phyloP scores from a whole-genome alignment of 768 basidiomycete species.

The Suillus spraguei region DNA sequence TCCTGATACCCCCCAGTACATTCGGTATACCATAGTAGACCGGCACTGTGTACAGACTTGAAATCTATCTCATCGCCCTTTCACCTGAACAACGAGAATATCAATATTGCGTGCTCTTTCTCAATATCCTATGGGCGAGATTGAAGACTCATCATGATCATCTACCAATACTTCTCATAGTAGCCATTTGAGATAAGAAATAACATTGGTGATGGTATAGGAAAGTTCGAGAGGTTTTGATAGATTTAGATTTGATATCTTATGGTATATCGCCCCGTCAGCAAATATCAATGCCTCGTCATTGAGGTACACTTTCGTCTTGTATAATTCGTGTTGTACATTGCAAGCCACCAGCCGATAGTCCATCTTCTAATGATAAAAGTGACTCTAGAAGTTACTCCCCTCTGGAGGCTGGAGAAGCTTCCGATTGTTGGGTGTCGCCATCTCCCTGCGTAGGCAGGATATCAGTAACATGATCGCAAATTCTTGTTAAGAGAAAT shows the following conservation, averaged over 20 bases:
- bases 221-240: background rate
- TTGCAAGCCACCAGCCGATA: conserved; percentile 4
- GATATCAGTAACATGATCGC: conserved; percentile 11
- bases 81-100: background rate
- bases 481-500: conserved; percentile 1
- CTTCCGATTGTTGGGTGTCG: conserved; percentile 86
- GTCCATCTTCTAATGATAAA: background rate
- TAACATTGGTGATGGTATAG: background rate
- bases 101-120: background rate
- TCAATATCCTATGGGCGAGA: background rate
- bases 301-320: conserved; percentile 6
- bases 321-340: conserved; percentile 7
- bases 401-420: conserved; percentile 95
- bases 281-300: conserved; percentile 1
- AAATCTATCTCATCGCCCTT: background rate
- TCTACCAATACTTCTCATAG: background rate
- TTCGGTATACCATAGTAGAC: background rate
- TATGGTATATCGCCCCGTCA: background rate
- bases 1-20: background rate
- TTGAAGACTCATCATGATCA: conserved; percentile 16
- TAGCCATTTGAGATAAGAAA: background rate
- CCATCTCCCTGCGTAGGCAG: conserved; percentile 79
- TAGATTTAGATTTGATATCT: background rate
- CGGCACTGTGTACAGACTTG: background rate
- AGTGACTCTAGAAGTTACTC: conserved; percentile 52